phyloP scores from a whole-genome alignment of 2,329 filamentous ascomycete genomes.

The Cryphonectria parasitica region DNA sequence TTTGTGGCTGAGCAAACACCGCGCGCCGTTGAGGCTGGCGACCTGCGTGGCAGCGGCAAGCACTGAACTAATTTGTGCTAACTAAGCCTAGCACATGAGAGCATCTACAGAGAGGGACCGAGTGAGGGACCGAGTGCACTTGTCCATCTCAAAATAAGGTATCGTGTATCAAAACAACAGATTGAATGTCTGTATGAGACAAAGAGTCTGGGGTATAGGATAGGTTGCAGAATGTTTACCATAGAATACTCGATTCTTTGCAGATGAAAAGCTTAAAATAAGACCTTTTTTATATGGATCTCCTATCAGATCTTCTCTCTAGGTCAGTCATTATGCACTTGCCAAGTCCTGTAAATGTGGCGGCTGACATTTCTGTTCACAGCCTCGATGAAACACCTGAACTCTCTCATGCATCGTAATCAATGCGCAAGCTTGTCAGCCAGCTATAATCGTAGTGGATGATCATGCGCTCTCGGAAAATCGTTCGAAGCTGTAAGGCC shows the following conservation, averaged over 20 bases:
- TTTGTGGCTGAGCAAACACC: neutral
- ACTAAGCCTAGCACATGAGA: neutral
- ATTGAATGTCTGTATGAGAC: neutral
- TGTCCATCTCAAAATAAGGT: neutral
- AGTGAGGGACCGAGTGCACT: too few species aligned
- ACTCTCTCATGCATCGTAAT: neutral
- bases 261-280: neutral
- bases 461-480: neutral
- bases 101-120: neutral
- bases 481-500: neutral
- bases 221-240: neutral
- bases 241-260: neutral
- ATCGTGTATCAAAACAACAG: neutral
- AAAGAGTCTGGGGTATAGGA: neutral
- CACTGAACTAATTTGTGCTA: neutral
- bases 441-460: too few species aligned
- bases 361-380: neutral
- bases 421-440: neutral
- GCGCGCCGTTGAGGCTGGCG: neutral
- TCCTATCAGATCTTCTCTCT: neutral
- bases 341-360: neutral
- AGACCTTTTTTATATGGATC: neutral
- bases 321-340: neutral
- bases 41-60: neutral
- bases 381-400: slow-evolving; percentile 3